Percentiles rank a stretch among this genome's conserved stretches.
These are phyloP conservation scores for Yarrowia sp. DNA, from an alignment of 805 yeast genomes.

Conservation along the genomic window DNA sequence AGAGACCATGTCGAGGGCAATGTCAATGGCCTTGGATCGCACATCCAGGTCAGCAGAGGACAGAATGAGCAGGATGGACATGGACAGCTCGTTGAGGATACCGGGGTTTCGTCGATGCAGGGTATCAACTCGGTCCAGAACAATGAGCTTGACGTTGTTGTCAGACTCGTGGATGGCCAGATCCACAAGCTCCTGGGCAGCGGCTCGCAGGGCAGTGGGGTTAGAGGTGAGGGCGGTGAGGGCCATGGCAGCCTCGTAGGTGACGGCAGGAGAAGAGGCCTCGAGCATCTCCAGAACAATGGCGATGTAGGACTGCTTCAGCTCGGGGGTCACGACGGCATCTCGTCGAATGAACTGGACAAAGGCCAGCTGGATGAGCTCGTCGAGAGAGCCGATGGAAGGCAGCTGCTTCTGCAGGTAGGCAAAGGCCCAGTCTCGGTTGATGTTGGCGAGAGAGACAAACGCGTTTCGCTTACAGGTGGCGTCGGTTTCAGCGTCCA, in stretches of 20 bases:
- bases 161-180: slow-evolving; percentile 91
- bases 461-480: slow-evolving; percentile 96
- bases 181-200: slow-evolving; percentile 83
- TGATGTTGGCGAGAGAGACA: slow-evolving; percentile 75
- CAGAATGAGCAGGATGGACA: slow-evolving; percentile 83
- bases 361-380: slow-evolving; percentile 81
- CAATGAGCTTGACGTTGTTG: slow-evolving; percentile 89
- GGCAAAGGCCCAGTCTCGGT: slow-evolving; percentile 78
- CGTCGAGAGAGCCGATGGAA: slow-evolving; percentile 64
- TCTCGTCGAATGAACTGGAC: slow-evolving; percentile 90
- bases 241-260: slow-evolving; percentile 88
- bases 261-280: slow-evolving; percentile 65
- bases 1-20: slow-evolving; percentile 75
- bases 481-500: slow-evolving; percentile 82
- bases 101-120: slow-evolving; percentile 76
- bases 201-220: slow-evolving; percentile 66
- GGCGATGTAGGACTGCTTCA: slow-evolving; percentile 68
- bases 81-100: slow-evolving; percentile 71
- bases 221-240: slow-evolving; percentile 56
- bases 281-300: slow-evolving; percentile 73
- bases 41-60: slow-evolving; percentile 90
- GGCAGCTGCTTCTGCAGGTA: slow-evolving; percentile 71
- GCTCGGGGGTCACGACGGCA: slow-evolving; percentile 58
- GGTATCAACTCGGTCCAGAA: slow-evolving; percentile 78
- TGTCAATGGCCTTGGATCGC: slow-evolving; percentile 79